phyloP scores from a whole-genome alignment of 2,329 filamentous ascomycete species.

The Phialemoniopsis sp. region DNA sequence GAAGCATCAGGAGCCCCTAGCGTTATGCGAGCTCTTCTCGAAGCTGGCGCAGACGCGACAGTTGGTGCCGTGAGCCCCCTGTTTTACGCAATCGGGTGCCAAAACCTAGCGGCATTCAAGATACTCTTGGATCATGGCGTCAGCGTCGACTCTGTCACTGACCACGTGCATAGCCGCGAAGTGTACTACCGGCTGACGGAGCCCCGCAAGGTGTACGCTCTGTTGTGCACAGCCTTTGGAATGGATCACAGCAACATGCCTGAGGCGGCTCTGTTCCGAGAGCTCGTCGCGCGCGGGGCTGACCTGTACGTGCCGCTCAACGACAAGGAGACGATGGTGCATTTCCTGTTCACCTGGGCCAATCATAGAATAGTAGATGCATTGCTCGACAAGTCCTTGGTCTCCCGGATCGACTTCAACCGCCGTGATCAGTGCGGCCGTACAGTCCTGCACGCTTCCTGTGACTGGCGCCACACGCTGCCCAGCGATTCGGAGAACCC shows the following conservation, averaged over 20 bases:
- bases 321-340: conserved; percentile 4
- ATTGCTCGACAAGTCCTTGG: conserved; percentile 3
- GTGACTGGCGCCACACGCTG: conserved; percentile 8
- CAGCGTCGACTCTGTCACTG: neutral
- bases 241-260: neutral
- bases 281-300: conserved; percentile 2
- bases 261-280: conserved; percentile 1
- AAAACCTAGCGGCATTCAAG: neutral
- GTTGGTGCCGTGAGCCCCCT: neutral
- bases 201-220: conserved; percentile 1
- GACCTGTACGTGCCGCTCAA: conserved; percentile 4
- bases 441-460: conserved; percentile 14
- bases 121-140: neutral
- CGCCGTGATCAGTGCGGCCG: conserved; percentile 10
- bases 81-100: neutral
- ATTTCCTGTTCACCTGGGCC: conserved; percentile 5
- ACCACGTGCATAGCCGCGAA: neutral
- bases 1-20: too few relatives aligned
- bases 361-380: neutral
- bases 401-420: conserved; percentile 11
- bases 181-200: neutral
- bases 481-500: conserved; percentile 9
- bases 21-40: neutral
- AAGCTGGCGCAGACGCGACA: neutral
- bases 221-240: conserved; percentile 1